Evolutionary conservation across 2,329 filamentous ascomycete species (phyloP), one percentile per base, ranked within the genome.

Genomic region (Pyricularia sp.): DNA sequence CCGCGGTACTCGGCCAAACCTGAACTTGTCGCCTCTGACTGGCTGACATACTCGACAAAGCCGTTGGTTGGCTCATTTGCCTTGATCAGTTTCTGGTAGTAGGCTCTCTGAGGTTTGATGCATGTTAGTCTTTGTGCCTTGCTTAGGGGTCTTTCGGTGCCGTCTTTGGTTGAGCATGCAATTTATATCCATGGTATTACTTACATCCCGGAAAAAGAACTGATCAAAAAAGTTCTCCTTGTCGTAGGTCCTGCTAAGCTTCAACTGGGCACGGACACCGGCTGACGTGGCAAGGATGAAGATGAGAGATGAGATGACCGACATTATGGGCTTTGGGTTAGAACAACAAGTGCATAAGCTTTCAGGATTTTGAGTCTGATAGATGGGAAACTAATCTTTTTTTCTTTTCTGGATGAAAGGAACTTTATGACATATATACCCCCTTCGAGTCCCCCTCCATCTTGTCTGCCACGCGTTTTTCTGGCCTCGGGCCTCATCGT

Each of bases 1-100:
- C 72, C 71, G 9, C 75, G 72, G 66, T 77, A 73, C 70, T 77
- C 77, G 73, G 82, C 80, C 69, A 82, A 77, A 61, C 79, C 80
- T 66, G 78, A 74, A 30, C 77, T 75, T 58, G 76, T 74, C 10
- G 80, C 80, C 31, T 75, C 77, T n/a, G 70, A 69, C 67, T 76
- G 72, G 55, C 78, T 76, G 66, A 82, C 77, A 71, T 81, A 82
- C 68, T 75, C 71, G 33, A 75, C 73, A 63, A 75, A 75, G 6
- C 73, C 73, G 31, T 69, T 65, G 12, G 71, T 70, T 6, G 73
- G 69, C 50, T 73, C 71, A 26, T 64, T 64, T 3, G 31, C 63
- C 26, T n/a, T 31, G 25, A 64, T 64, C 3, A 64, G 63, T 3
- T 23, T 25, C n/a, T n/a, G 26, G 12, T n/a, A 64, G 63, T 64